These are phyloP conservation scores for Calonectria pauciramosa DNA, from an alignment of 2,329 filamentous ascomycete genomes.

Conservation along the genomic window DNA sequence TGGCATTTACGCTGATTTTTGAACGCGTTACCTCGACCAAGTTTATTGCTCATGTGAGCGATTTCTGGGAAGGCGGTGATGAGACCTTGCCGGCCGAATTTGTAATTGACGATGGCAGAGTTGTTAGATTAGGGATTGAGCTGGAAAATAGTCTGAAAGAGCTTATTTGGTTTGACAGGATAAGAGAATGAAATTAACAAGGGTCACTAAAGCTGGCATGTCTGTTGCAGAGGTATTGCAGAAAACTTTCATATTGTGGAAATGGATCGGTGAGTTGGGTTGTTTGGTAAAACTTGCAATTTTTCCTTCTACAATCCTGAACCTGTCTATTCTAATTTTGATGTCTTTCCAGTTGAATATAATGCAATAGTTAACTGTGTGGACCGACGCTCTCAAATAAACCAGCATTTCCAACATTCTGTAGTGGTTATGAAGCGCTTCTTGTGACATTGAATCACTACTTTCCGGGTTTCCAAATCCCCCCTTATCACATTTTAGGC, in stretches of 20 bases:
- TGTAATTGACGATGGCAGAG: slow-evolving; percentile 26
- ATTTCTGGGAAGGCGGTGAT: slow-evolving; percentile 31
- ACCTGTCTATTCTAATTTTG: not conserved
- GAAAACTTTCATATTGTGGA: not conserved
- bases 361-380: too few species aligned
- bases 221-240: not conserved
- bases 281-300: not conserved
- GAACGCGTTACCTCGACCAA: slow-evolving; percentile 36
- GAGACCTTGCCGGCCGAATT: slow-evolving; percentile 36
- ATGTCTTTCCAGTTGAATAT: too few species aligned
- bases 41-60: slow-evolving; percentile 34
- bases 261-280: not conserved
- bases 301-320: not conserved
- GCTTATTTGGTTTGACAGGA: slow-evolving; percentile 40
- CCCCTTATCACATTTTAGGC: too few species aligned
- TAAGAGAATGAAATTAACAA: not conserved
- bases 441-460: too few species aligned
- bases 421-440: too few species aligned
- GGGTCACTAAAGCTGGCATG: not conserved
- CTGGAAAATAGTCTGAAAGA: slow-evolving; percentile 33
- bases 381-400: too few species aligned
- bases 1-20: slow-evolving; percentile 43
- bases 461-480: too few species aligned
- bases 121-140: slow-evolving; percentile 33
- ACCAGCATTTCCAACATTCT: too few species aligned